Evolutionary conservation across 2,329 filamentous ascomycete genomes (phyloP).

Genomic region (Pochonia chlamydosporia): DNA sequence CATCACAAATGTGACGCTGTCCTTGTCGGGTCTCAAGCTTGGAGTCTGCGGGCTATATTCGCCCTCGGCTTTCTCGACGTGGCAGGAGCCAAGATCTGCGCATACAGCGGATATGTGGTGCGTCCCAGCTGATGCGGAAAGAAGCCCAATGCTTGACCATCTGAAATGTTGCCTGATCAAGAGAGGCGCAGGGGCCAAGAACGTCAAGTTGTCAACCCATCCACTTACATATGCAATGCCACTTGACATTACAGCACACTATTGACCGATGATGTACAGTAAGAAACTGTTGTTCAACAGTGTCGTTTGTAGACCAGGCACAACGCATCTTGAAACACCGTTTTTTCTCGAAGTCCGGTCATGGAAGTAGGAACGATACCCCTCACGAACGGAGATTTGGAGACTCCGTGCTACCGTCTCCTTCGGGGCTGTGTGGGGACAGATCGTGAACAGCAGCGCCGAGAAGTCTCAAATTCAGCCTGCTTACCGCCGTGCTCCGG

Average conservation of each 20-base stretch:
- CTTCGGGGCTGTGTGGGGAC: background rate
- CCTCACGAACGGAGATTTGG: background rate
- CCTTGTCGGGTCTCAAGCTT: no score
- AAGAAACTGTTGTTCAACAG: background rate
- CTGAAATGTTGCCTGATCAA: background rate
- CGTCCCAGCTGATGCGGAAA: no score
- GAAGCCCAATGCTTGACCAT: background rate
- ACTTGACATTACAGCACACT: background rate
- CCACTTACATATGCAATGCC: background rate
- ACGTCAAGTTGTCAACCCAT: background rate
- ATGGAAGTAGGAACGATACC: background rate
- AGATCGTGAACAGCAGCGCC: slow-evolving; percentile 1
- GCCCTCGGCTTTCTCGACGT: no score
- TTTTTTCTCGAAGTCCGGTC: background rate
- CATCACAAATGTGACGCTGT: no score
- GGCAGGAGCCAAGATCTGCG: no score
- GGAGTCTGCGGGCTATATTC: no score
- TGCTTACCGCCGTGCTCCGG: slow-evolving; percentile 1
- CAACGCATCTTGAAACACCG: background rate
- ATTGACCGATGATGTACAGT: background rate
- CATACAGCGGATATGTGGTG: no score
- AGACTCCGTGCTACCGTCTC: background rate
- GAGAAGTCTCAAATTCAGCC: background rate
- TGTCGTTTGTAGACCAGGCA: background rate
- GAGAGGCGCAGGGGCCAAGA: background rate